Evolutionary conservation across 306 rosid species (phyloP), one percentile per base, ranked within the genome.

Genomic region (Hippophae gyantsensis): DNA sequence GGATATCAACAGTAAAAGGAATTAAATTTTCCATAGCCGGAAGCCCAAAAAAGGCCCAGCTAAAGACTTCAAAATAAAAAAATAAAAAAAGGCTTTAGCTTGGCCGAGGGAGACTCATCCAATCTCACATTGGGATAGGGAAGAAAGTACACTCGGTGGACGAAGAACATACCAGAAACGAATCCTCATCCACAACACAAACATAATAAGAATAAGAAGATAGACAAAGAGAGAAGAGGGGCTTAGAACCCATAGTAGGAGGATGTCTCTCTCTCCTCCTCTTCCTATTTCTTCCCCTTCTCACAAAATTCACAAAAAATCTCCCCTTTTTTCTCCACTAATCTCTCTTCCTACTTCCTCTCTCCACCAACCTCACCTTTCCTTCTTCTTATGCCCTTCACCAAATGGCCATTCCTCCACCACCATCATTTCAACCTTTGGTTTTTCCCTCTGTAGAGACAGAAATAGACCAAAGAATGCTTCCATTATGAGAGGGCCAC

Each of bases 381-480:
- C 72, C 40, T 58, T 62, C 51, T 57, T 50, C 40, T 65, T 56
- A 3, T 43, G 52, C 6, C 26, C 45, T 2, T 48, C 47, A 3
- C 40, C 63, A 52, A 54, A 52, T 49, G 70, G 0, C 55, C 57
- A 6, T 51, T 18, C 38, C 61, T 65, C 10, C 58, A 58, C 58
- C 46, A 23, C 42, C 14, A 27, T 13, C 26, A 18, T 42, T 43
- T 58, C 38, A 14, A 6, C 53, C 18, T 13, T 63, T 42, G 41
- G 63, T 41, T 7, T 78, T 23, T 79, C 67, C 71, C 65, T 55
- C 66, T 66, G 43, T 66, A 66, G 58, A 50, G 62, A 51, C 47
- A 61, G 65, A 14, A 12, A 8, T 12, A 46, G 43, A 6, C 40
- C 64, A 3, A 51, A 9, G 26, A 48, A 51, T 18, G 67, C 55